These are phyloP conservation scores for barley (Hordeum vulgare) DNA, from an alignment of 176 grass and related monocot species.

Conservation along the genomic window MorexV3_pseudomolecules_assembly NC_058522.1:584964773-584965272, in stretches of 20 bases:
- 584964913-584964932: slow-evolving; percentile 62
- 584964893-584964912: slow-evolving; percentile 65
- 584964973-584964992: slow-evolving; percentile 53
- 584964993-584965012: slow-evolving; percentile 72
- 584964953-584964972: slow-evolving; percentile 64
- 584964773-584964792: no score
- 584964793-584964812: neutral
- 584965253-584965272: neutral
- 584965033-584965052: slow-evolving; percentile 70
- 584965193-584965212: no score
- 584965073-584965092: neutral
- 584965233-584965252: neutral
- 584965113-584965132: neutral
- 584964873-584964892: neutral
- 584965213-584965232: neutral
- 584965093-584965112: neutral
- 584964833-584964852: no score
- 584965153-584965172: neutral
- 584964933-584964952: slow-evolving; percentile 44
- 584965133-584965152: neutral
- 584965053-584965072: slow-evolving; percentile 8
- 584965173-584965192: neutral
- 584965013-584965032: slow-evolving; percentile 75
- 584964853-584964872: no score
- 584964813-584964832: neutral